Conservation (phyloP, 2,329 filamentous ascomycete species). For the Fusarium lateritium region DNA sequence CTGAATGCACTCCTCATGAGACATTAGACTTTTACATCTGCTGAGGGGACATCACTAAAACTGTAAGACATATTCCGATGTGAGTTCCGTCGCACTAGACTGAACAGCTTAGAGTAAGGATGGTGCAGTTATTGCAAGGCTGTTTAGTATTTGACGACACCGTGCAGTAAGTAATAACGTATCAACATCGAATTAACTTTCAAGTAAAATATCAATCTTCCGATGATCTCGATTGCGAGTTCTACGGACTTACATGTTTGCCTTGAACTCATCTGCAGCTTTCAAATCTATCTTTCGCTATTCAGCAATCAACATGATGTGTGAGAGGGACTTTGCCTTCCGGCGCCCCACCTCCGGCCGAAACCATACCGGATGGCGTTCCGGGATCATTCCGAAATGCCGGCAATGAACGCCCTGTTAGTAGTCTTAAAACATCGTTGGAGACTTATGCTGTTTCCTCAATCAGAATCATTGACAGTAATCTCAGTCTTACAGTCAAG, state of each 20-base stretch:
- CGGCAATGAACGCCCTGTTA: not conserved
- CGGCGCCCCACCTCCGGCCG: not conserved
- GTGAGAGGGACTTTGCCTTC: not conserved
- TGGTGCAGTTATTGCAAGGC: not conserved
- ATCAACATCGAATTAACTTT: too few relatives aligned
- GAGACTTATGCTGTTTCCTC: not conserved
- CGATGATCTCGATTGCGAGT: too few relatives aligned
- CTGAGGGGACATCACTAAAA: not conserved
- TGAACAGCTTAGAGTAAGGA: not conserved
- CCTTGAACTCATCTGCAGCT: too few relatives aligned
- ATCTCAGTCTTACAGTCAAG: not conserved
- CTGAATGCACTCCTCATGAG: not conserved
- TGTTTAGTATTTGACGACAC: not conserved
- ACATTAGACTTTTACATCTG: not conserved
- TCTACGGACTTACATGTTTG: too few relatives aligned
- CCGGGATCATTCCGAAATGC: slow-evolving; percentile 4
- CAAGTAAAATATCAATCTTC: too few relatives aligned
- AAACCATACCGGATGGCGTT: not conserved
- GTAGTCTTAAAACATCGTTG: not conserved
- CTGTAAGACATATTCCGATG: not conserved
- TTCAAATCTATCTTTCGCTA: not conserved
- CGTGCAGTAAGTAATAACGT: too few relatives aligned
- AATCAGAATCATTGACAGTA: too few relatives aligned
- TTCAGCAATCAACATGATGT: not conserved
- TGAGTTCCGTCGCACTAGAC: not conserved